A percentile compares a stretch with the other conserved stretches of the same genome.
These are phyloP conservation scores for Lasiodiplodia sp. DNA, from an alignment of 2,329 filamentous ascomycete genomes.

Conservation along the genomic window DNA sequence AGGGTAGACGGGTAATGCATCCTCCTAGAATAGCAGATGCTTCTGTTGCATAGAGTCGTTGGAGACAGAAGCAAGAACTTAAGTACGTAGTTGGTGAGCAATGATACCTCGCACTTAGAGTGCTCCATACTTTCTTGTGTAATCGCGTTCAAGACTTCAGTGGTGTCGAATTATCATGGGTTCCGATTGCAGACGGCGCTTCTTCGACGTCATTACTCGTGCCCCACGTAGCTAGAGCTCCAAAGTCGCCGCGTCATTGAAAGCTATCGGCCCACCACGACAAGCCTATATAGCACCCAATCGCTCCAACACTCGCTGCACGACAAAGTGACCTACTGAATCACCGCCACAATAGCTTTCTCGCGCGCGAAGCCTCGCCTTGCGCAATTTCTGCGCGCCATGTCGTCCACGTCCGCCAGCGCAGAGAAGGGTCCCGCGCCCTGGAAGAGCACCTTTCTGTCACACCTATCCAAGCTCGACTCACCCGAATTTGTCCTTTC, in stretches of 20 bases:
- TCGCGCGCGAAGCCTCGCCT: conserved; percentile 45
- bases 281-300: not conserved
- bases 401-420: conserved; percentile 53
- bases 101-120: not conserved
- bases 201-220: conserved; percentile 14
- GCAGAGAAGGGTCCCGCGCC: conserved; percentile 52
- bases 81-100: not conserved
- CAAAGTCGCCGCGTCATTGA: conserved; percentile 22
- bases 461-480: conserved; percentile 58
- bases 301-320: not conserved
- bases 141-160: not conserved
- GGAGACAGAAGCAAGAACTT: not conserved
- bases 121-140: not conserved
- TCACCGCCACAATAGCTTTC: conserved; percentile 49
- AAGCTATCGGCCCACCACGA: conserved; percentile 18
- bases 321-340: not conserved
- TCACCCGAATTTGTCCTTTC: conserved; percentile 59
- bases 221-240: not conserved
- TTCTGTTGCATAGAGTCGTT: not conserved
- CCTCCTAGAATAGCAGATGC: not conserved
- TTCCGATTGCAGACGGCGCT: not conserved
- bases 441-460: conserved; percentile 59
- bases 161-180: not conserved
- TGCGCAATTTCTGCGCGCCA: conserved; percentile 50
- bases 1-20: not conserved